phyloP scores from a whole-genome alignment of 805 yeast genomes.

The Brettanomyces bruxellensis region DNA sequence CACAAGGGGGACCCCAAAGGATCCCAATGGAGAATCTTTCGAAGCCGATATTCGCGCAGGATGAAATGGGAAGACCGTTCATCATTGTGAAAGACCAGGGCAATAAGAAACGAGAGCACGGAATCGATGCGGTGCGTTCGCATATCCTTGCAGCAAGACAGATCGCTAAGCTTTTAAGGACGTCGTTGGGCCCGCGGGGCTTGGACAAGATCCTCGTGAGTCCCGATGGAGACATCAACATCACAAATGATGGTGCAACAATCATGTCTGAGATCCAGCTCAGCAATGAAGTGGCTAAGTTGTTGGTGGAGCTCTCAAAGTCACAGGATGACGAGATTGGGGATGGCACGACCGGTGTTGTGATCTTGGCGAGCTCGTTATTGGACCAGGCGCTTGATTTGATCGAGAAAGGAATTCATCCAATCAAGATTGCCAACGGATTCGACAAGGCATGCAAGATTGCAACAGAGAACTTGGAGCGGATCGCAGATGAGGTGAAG shows the following conservation, averaged over 20 bases:
- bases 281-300: constrained; percentile 91
- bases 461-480: constrained; percentile 71
- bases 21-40: constrained; percentile 82
- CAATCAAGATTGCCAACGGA: constrained; percentile 94
- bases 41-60: constrained; percentile 98
- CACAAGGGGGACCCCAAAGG: constrained; percentile 3
- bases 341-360: constrained; percentile 99
- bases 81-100: constrained; percentile 85
- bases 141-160: constrained; percentile 94
- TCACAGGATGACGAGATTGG: constrained; percentile 98
- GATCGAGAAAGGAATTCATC: constrained; percentile 95
- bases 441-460: constrained; percentile 94
- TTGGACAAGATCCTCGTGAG: constrained; percentile 89
- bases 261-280: constrained; percentile 92
- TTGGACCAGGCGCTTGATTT: constrained; percentile 90
- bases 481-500: constrained; percentile 36
- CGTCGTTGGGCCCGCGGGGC: constrained; percentile 98
- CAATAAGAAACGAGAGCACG: constrained; percentile 49
- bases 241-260: constrained; percentile 98
- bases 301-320: constrained; percentile 84
- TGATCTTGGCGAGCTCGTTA: constrained; percentile 89
- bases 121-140: constrained; percentile 72
- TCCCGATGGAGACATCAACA: constrained; percentile 96
- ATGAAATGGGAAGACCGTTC: constrained; percentile 98
- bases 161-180: constrained; percentile 83